phyloP scores from a whole-genome alignment of 371 early-diverging fungal species.

The Apophysomyces ossiformis region DNA sequence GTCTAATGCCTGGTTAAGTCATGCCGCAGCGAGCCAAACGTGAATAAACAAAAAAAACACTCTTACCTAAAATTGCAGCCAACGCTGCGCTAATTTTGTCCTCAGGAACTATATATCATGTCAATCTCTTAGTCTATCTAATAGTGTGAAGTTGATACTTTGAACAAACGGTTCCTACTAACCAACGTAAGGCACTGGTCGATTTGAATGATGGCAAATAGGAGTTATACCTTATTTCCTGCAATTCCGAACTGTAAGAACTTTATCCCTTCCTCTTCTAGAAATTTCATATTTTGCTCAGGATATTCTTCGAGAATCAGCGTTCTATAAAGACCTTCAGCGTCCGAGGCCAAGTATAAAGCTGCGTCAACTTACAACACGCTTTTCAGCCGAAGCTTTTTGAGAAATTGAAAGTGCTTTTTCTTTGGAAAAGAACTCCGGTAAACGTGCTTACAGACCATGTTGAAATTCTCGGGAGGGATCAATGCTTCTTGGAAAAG shows the following conservation, averaged over 20 bases:
- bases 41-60: not conserved
- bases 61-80: constrained; percentile 73
- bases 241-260: constrained; percentile 95
- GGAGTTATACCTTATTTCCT: constrained; percentile 84
- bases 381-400: constrained; percentile 86
- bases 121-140: not conserved
- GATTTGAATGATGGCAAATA: not conserved
- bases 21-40: too few species aligned
- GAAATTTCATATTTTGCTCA: constrained; percentile 86
- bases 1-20: constrained; percentile 39
- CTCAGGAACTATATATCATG: constrained; percentile 75
- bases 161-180: constrained; percentile 95
- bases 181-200: not conserved
- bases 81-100: constrained; percentile 89
- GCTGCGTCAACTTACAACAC: constrained; percentile 68
- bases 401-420: constrained; percentile 89
- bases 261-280: constrained; percentile 82
- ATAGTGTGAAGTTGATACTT: constrained; percentile 53
- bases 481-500: constrained; percentile 69
- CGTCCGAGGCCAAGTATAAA: not conserved
- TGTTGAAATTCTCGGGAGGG: constrained; percentile 92
- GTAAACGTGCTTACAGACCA: constrained; percentile 93
- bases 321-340: constrained; percentile 56
- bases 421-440: constrained; percentile 91
- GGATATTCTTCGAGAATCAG: constrained; percentile 96